phyloP scores from a whole-genome alignment of 2,329 filamentous ascomycete genomes.

The Aspergillus aculeatus region DNA sequence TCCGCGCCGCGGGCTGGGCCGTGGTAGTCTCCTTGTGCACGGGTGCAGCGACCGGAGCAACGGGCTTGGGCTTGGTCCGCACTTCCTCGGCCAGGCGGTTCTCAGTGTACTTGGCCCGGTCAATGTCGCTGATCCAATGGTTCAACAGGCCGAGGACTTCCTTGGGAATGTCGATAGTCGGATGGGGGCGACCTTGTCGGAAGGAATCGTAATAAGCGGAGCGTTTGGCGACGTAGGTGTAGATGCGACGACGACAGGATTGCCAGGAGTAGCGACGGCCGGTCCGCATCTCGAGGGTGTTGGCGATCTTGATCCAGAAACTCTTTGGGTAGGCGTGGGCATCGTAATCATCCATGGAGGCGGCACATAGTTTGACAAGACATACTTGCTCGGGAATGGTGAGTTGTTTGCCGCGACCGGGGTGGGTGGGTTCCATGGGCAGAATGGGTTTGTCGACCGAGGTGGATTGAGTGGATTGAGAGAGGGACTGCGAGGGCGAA shows the following conservation, averaged over 20 bases:
- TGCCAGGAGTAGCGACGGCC: slow-evolving; percentile 30
- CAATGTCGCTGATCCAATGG: slow-evolving; percentile 13
- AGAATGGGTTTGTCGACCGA: background rate
- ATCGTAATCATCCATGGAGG: slow-evolving; percentile 17
- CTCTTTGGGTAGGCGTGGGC: slow-evolving; percentile 16
- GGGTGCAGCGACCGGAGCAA: background rate
- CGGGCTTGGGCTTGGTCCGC: background rate
- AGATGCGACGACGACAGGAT: slow-evolving; percentile 29
- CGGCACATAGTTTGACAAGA: slow-evolving; percentile 19
- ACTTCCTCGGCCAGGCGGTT: background rate
- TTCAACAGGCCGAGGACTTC: slow-evolving; percentile 11
- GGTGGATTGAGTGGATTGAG: slow-evolving; percentile 8
- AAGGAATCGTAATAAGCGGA: slow-evolving; percentile 10
- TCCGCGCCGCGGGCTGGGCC: background rate
- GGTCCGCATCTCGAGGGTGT: slow-evolving; percentile 13
- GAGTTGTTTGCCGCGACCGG: slow-evolving; percentile 12
- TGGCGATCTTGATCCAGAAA: slow-evolving; percentile 25
- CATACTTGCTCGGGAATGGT: slow-evolving; percentile 17
- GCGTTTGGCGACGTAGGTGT: slow-evolving; percentile 16
- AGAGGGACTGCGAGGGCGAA: background rate
- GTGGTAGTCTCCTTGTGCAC: background rate
- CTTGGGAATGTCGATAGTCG: slow-evolving; percentile 6
- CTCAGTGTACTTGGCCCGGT: background rate
- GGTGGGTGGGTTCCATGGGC: background rate
- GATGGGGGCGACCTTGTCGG: slow-evolving; percentile 5